phyloP scores from a whole-genome alignment of 768 basidiomycete species.

The Agaricus blazei region DNA sequence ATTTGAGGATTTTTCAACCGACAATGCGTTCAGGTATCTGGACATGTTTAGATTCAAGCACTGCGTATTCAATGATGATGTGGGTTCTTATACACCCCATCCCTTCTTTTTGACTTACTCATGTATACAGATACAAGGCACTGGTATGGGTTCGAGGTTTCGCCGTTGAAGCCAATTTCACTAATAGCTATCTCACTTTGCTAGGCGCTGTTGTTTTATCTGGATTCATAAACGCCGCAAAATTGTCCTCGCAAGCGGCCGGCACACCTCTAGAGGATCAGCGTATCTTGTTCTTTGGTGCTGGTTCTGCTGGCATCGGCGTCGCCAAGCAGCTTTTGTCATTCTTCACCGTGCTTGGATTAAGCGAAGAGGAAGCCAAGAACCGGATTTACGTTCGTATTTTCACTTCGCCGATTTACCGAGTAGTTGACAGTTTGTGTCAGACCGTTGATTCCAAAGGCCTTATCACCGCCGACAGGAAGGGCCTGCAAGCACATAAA shows the following conservation, averaged over 20 bases:
- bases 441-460: conserved; percentile 77
- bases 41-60: conserved; percentile 54
- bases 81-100: conserved; percentile 25
- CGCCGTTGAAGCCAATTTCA: not conserved
- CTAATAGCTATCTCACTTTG: conserved; percentile 3
- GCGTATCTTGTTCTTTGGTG: conserved; percentile 86
- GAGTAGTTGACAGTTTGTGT: conserved; percentile 9
- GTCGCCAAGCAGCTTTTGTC: conserved; percentile 81
- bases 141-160: conserved; percentile 28
- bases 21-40: conserved; percentile 74
- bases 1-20: conserved; percentile 74
- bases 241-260: conserved; percentile 50
- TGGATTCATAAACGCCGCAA: conserved; percentile 71
- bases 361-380: conserved; percentile 63
- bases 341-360: conserved; percentile 71
- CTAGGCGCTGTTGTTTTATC: conserved; percentile 67
- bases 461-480: conserved; percentile 64
- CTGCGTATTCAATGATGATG: conserved; percentile 71
- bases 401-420: not conserved
- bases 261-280: conserved; percentile 61
- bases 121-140: conserved; percentile 55
- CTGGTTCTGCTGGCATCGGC: conserved; percentile 85
- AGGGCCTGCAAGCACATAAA: conserved; percentile 70
- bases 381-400: conserved; percentile 58
- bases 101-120: conserved; percentile 3